Evolutionary conservation across 108 stramenopile species (phyloP).

Genomic region (Nannochloropsis salina): DNA sequence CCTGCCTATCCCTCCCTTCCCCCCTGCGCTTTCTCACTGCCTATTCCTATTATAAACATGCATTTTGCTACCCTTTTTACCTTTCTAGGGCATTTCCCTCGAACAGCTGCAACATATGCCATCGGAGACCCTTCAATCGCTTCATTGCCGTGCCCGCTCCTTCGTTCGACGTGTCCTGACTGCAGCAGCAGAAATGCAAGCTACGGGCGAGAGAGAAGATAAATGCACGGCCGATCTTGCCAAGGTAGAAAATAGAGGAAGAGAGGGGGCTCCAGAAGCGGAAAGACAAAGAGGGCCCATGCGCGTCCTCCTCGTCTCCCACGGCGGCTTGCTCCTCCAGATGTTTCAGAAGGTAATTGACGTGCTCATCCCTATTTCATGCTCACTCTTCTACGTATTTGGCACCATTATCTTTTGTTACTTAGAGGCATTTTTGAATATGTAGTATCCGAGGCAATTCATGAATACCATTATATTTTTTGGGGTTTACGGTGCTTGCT

Average conservation of each 20-base stretch:
- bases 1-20: not conserved
- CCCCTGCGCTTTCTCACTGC: not conserved
- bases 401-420: too few relatives aligned
- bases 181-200: not conserved
- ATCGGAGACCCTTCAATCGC: not conserved
- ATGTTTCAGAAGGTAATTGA: not conserved
- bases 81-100: not conserved
- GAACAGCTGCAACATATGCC: not conserved
- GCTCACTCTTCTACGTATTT: too few relatives aligned
- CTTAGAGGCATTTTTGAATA: too few relatives aligned
- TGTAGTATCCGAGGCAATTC: too few relatives aligned
- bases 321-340: slow-evolving; percentile 1
- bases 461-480: too few relatives aligned
- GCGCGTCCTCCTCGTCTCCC: not conserved
- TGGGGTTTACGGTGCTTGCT: too few relatives aligned
- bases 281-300: not conserved
- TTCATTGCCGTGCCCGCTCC: not conserved
- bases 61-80: not conserved
- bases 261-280: not conserved
- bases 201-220: not conserved
- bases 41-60: not conserved
- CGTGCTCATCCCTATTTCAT: not conserved
- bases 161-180: not conserved
- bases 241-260: not conserved
- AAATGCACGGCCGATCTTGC: not conserved